Conservation (phyloP, 768 basidiomycete species). For the Coprinellus micaceus region DNA sequence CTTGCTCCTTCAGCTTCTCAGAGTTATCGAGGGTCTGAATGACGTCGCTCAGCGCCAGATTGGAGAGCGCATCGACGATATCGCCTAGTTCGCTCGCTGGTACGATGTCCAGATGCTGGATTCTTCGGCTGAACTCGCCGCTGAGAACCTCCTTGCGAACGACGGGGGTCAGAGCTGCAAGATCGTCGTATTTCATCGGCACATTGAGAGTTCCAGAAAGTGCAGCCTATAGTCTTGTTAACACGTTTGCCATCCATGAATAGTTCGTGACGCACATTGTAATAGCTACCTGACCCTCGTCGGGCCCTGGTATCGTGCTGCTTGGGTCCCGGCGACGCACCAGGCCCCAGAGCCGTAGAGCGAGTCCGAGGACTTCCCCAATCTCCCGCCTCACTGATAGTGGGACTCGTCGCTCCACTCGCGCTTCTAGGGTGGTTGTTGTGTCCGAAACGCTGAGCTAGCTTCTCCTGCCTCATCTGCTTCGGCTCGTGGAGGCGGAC, state of each 20-base stretch:
- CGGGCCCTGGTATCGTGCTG: slow-evolving; percentile 61
- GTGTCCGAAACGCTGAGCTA: slow-evolving; percentile 77
- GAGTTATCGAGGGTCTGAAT: slow-evolving; percentile 73
- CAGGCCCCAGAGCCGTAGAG: slow-evolving; percentile 35
- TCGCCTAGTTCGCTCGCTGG: slow-evolving; percentile 52
- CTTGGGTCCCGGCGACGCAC: slow-evolving; percentile 42
- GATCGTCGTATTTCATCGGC: slow-evolving; percentile 85
- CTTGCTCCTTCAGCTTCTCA: slow-evolving; percentile 60
- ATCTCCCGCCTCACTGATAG: slow-evolving; percentile 78
- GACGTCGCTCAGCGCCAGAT: slow-evolving; percentile 70
- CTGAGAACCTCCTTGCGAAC: slow-evolving; percentile 83
- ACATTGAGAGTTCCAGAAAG: slow-evolving; percentile 74
- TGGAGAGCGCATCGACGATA: slow-evolving; percentile 71
- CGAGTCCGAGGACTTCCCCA: slow-evolving; percentile 72
- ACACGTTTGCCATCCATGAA: slow-evolving; percentile 8
- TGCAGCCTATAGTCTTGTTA: slow-evolving; percentile 54
- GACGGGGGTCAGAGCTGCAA: slow-evolving; percentile 78
- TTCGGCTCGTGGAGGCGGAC: slow-evolving; percentile 91
- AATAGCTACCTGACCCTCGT: slow-evolving; percentile 84
- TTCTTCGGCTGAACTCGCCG: slow-evolving; percentile 74
- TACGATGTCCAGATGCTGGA: slow-evolving; percentile 56
- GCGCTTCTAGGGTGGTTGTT: slow-evolving; percentile 78
- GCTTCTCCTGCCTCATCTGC: slow-evolving; percentile 84
- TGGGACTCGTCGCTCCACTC: slow-evolving; percentile 83
- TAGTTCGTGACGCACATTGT: slow-evolving; percentile 51